Conservation (phyloP, 495 filamentous ascomycete species). For the Talaromyces borbonicus region DNA sequence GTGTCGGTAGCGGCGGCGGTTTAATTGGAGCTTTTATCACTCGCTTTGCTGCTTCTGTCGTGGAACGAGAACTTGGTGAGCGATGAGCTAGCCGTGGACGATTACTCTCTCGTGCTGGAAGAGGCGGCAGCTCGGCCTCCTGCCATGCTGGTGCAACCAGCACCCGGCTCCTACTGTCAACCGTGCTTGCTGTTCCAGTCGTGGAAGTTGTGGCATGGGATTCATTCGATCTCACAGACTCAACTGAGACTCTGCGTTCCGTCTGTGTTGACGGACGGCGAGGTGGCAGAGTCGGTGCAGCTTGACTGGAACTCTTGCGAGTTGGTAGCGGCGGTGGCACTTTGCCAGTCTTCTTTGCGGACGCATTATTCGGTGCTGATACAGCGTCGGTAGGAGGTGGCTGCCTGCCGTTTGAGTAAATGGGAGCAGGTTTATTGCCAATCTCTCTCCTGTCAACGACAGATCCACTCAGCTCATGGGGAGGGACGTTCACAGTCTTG, state of each 20-base stretch:
- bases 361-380: conserved; percentile 15
- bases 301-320: conserved; percentile 32
- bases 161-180: conserved; percentile 23
- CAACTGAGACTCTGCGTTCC: conserved; percentile 30
- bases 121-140: conserved; percentile 29
- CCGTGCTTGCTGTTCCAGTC: conserved; percentile 22
- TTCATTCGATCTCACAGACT: conserved; percentile 28
- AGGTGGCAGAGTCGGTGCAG: conserved; percentile 32
- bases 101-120: conserved; percentile 32
- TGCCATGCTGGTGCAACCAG: conserved; percentile 34
- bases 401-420: conserved; percentile 12
- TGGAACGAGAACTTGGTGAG: conserved; percentile 4
- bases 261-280: conserved; percentile 30
- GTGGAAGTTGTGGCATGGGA: conserved; percentile 28
- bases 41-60: background rate
- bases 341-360: conserved; percentile 22
- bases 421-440: conserved; percentile 35
- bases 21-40: background rate
- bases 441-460: conserved; percentile 19
- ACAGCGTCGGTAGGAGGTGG: conserved; percentile 18
- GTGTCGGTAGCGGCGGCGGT: conserved; percentile 5
- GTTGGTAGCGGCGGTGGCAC: conserved; percentile 42
- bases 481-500: conserved; percentile 39
- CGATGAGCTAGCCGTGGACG: conserved; percentile 15
- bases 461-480: conserved; percentile 26